Conservation (phyloP, 2,329 filamentous ascomycete species). For the Lachnellula willkommii region DNA sequence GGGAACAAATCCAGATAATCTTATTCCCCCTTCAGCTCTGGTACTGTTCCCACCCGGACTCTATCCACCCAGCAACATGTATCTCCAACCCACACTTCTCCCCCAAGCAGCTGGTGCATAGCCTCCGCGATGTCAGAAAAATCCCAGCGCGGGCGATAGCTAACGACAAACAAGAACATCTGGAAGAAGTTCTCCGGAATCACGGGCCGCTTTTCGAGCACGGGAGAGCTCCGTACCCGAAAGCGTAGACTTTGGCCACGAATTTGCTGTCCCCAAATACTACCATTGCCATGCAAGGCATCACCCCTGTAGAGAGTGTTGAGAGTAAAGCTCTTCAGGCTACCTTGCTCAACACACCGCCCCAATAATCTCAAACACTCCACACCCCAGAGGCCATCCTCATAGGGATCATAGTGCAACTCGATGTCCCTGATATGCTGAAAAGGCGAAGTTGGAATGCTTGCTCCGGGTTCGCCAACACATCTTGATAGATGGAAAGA, state of each 20-base stretch:
- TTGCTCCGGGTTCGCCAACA: not conserved
- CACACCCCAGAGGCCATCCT: not conserved
- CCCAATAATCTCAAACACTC: not conserved
- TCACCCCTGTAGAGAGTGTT: not conserved
- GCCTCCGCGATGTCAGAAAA: not conserved
- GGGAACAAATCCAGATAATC: no score
- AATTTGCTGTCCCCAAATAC: not conserved
- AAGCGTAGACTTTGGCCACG: not conserved
- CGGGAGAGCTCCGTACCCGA: not conserved
- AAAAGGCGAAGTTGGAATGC: not conserved
- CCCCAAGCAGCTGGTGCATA: not conserved
- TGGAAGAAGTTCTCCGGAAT: not conserved
- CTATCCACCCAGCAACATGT: not conserved
- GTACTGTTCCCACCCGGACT: not conserved
- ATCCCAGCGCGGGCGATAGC: no score
- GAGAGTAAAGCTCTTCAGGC: not conserved
- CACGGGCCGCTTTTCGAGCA: not conserved
- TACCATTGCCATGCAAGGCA: not conserved
- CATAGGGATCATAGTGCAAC: not conserved
- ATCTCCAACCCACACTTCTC: not conserved
- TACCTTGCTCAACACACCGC: not conserved
- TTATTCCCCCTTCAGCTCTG: no score
- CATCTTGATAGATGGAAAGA: not conserved
- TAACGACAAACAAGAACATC: no score
- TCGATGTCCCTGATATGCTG: not conserved